Evolutionary conservation across 768 basidiomycete genomes (phyloP), one percentile per base, ranked within the genome.

Genomic region (Auriscalpium orientale): DNA sequence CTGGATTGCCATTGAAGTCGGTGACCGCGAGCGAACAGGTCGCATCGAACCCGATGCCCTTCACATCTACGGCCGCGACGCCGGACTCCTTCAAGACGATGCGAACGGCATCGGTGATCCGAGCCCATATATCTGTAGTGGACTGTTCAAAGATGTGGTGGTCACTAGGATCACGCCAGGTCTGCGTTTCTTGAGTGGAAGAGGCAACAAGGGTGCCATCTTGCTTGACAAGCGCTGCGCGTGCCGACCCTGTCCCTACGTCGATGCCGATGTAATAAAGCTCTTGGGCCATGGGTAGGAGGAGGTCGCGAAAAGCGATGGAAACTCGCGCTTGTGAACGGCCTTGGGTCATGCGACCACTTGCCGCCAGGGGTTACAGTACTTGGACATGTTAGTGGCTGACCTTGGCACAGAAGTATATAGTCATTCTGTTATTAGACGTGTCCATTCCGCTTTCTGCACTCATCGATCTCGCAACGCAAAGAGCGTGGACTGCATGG

Each of bases 141-240:
- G 93, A 95, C 70, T 99, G 97, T 71, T 99, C 97, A 69, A 97
- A 99, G 74, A 98, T 94, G 55, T 87, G 79, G 67, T 91, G 85
- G 77, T 98, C 91, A 35, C 78, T 67, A 1, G 81, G 75, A 73
- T 93, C 89, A 60, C 95, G 86, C 76, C 82, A 94, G 10, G 94
- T 98, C 53, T 74, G 77, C n/a, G 87, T 98, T 20, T 83, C 79
- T 66, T 90, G 83, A 51, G 87, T 87, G 61, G 84, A 82, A 37
- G 93, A 89, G 6, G 91, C 89, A 52, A 86, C 72, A 55, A 93
- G 77, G 35, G 74, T 77, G 43, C 95, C 93, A 46, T 79, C 76
- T 18, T 71, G 64, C 54, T 82, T 80, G 58, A 95, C 82, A 35
- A 99, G 81, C 21, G 83, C 85, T 0, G 93, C 93, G 53, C 97